These are phyloP conservation scores for Benincasa hispida DNA, from an alignment of 306 rosid species.

Conservation along the genomic window DNA sequence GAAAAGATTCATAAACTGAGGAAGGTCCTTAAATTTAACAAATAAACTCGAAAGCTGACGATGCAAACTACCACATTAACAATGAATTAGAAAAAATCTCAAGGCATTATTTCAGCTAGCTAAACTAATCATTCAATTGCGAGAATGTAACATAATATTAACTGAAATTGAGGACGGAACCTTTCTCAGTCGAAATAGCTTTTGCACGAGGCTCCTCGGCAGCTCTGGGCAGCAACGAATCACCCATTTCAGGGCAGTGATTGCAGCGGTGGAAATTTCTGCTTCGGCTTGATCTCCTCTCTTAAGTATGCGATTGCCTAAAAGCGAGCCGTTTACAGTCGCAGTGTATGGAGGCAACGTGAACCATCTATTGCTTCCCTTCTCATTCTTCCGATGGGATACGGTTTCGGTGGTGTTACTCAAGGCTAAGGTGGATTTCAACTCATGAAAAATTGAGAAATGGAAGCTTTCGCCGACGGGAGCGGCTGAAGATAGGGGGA, in stretches of 20 bases:
- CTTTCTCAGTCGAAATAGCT: constrained; percentile 82
- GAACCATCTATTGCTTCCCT: constrained; percentile 30
- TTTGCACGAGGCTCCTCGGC: constrained; percentile 69
- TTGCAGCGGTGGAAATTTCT: constrained; percentile 11
- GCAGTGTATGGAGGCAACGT: constrained; percentile 49
- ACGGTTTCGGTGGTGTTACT: not conserved
- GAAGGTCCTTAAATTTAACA: not conserved
- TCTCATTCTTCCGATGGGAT: not conserved
- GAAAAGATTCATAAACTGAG: not conserved
- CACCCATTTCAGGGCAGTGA: constrained; percentile 73
- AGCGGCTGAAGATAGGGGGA: not conserved
- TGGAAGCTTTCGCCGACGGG: not conserved
- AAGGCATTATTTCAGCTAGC: not conserved
- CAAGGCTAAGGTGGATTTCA: constrained; percentile 8
- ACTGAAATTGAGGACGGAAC: constrained; percentile 8
- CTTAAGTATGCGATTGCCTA: constrained; percentile 20
- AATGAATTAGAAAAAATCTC: not conserved
- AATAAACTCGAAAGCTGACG: not conserved
- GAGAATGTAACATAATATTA: not conserved
- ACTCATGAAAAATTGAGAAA: constrained; percentile 1
- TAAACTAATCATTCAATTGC: not conserved
- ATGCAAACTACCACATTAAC: not conserved
- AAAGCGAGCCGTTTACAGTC: constrained; percentile 15
- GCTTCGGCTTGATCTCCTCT: not conserved
- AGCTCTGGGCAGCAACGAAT: constrained; percentile 66